Evolutionary conservation across 1,139 yeast genomes (phyloP).

Genomic region (Blastobotrys capitulatus): DNA sequence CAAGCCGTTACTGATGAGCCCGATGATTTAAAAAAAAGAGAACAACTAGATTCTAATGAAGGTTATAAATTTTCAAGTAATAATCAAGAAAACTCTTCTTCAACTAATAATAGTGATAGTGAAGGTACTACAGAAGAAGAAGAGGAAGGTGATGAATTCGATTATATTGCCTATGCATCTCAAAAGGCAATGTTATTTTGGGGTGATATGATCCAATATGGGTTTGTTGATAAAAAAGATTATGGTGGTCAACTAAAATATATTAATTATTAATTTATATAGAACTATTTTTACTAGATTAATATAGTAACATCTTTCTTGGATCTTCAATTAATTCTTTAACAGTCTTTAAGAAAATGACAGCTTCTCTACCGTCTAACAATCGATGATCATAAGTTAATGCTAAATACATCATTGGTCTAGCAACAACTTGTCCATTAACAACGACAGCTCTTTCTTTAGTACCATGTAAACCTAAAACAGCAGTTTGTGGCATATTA

Average conservation of each 20-base stretch:
- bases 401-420: conserved; percentile 99
- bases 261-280: not conserved
- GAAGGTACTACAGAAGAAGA: conserved; percentile 25
- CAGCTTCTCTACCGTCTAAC: conserved; percentile 98
- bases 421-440: conserved; percentile 89
- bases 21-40: conserved; percentile 22
- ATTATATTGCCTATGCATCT: conserved; percentile 66
- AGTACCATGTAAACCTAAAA: conserved; percentile 94
- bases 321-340: conserved; percentile 99
- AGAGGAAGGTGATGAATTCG: conserved; percentile 64
- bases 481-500: conserved; percentile 98
- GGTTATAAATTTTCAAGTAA: conserved; percentile 27
- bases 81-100: not conserved
- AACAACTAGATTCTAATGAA: conserved; percentile 21
- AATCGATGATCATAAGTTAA: conserved; percentile 98
- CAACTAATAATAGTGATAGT: conserved; percentile 3
- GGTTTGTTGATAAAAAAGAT: conserved; percentile 37
- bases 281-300: no score
- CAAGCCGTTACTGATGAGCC: conserved; percentile 42
- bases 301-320: conserved; percentile 88
- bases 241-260: conserved; percentile 21
- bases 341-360: conserved; percentile 89
- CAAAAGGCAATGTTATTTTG: conserved; percentile 70
- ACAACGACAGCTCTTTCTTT: conserved; percentile 97
- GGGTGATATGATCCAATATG: conserved; percentile 68